Evolutionary conservation across 352 stramenopile species (phyloP).

Genomic region (Phytopythium chamaehyphon): DNA sequence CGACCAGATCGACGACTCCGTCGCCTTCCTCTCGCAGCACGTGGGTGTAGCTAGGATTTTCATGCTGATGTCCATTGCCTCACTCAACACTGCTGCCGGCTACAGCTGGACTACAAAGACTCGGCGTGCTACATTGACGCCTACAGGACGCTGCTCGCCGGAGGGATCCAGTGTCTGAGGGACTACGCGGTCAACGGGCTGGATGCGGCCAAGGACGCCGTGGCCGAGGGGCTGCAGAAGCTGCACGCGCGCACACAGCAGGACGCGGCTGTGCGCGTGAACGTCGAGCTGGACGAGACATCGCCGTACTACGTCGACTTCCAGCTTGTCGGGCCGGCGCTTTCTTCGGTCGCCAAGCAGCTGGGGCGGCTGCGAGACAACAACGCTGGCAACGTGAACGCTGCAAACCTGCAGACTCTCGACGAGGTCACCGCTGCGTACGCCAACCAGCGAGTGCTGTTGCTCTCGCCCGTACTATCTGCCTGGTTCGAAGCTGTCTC

Average conservation of each 20-base stretch:
- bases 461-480: slow-evolving; percentile 50
- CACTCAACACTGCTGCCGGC: neutral
- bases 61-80: neutral
- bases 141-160: slow-evolving; percentile 58
- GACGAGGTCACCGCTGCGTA: slow-evolving; percentile 57
- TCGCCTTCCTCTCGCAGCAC: slow-evolving; percentile 63
- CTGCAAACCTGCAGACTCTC: slow-evolving; percentile 38
- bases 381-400: slow-evolving; percentile 24
- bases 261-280: slow-evolving; percentile 9
- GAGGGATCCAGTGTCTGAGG: slow-evolving; percentile 59
- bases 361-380: slow-evolving; percentile 40
- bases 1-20: slow-evolving; percentile 61
- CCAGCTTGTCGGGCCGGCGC: slow-evolving; percentile 57
- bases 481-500: slow-evolving; percentile 45
- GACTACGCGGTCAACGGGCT: slow-evolving; percentile 69
- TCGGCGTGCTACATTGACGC: slow-evolving; percentile 67
- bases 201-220: slow-evolving; percentile 63
- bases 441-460: slow-evolving; percentile 44
- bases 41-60: slow-evolving; percentile 30
- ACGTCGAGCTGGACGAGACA: slow-evolving; percentile 54
- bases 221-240: slow-evolving; percentile 51
- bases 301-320: slow-evolving; percentile 80
- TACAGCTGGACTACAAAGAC: slow-evolving; percentile 66
- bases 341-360: slow-evolving; percentile 55
- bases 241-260: slow-evolving; percentile 3